Conservation (phyloP, 2,329 filamentous ascomycete species). For the Bipolaris zeicola region DNA sequence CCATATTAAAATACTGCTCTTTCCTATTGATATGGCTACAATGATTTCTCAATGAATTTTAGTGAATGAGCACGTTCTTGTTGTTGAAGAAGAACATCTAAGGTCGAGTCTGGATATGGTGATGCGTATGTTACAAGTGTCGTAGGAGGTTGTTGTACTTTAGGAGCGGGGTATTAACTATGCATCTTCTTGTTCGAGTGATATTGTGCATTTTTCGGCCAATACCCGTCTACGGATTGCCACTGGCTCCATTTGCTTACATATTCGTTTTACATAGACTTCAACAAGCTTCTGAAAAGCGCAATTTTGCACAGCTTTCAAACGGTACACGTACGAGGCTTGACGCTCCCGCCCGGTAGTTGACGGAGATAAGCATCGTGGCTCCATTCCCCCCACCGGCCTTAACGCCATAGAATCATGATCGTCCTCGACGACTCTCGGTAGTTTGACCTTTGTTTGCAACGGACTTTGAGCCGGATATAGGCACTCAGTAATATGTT, state of each 20-base stretch:
- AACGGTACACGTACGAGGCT: not conserved
- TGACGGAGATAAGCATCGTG: constrained; percentile 9
- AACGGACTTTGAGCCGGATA: not conserved
- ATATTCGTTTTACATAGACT: not conserved
- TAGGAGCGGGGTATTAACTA: not conserved
- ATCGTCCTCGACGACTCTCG: constrained; percentile 2
- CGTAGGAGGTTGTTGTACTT: not conserved
- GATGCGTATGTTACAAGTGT: not conserved
- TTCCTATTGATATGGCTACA: not conserved
- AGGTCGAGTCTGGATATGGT: not conserved
- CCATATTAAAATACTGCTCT: not conserved
- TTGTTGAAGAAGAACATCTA: not conserved
- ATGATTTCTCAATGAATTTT: not conserved
- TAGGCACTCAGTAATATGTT: not conserved
- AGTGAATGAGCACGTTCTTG: too few relatives aligned
- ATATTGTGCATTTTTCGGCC: too few relatives aligned
- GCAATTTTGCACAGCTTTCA: not conserved
- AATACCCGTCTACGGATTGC: not conserved
- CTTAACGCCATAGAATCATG: constrained; percentile 13
- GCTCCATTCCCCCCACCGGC: constrained; percentile 1
- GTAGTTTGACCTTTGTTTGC: not conserved
- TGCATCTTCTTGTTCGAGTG: not conserved
- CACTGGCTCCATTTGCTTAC: not conserved
- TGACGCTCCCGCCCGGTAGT: not conserved
- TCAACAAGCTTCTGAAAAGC: not conserved